Evolutionary conservation across 2,329 filamentous ascomycete species (phyloP).

Genomic region (Talaromyces sp.): DNA sequence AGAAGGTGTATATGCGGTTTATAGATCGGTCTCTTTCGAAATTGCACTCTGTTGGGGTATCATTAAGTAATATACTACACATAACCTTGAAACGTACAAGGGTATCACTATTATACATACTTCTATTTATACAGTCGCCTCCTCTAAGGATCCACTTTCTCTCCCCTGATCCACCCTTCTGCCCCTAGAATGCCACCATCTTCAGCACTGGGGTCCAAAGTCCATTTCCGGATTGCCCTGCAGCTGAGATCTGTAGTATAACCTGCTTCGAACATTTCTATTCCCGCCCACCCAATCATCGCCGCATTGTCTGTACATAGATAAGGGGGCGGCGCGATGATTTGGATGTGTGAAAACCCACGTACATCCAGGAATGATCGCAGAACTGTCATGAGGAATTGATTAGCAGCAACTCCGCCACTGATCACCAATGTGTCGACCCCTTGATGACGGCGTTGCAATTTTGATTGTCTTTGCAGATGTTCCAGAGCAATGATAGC

Average conservation of each 20-base stretch:
- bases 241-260: slow-evolving; percentile 63
- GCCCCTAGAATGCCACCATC: slow-evolving; percentile 67
- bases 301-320: slow-evolving; percentile 94
- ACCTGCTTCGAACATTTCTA: slow-evolving; percentile 86
- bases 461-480: slow-evolving; percentile 20
- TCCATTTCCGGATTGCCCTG: slow-evolving; percentile 66
- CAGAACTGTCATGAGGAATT: slow-evolving; percentile 68
- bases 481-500: slow-evolving; percentile 66
- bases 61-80: not conserved
- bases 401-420: slow-evolving; percentile 86
- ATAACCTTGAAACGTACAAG: slow-evolving; percentile 6
- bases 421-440: slow-evolving; percentile 71
- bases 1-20: not conserved
- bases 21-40: not conserved
- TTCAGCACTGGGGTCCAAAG: slow-evolving; percentile 60
- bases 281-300: slow-evolving; percentile 93
- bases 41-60: slow-evolving; percentile 1
- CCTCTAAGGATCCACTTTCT: slow-evolving; percentile 24
- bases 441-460: slow-evolving; percentile 20
- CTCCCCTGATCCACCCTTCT: slow-evolving; percentile 47
- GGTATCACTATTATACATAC: slow-evolving; percentile 26
- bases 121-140: not conserved
- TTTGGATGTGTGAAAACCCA: slow-evolving; percentile 58
- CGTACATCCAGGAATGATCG: slow-evolving; percentile 61
- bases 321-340: slow-evolving; percentile 71